Percentiles rank a stretch among this genome's conserved stretches.
Evolutionary conservation across 306 rosid genomes (phyloP).

Genomic region (Dryas alaskensis): DNA sequence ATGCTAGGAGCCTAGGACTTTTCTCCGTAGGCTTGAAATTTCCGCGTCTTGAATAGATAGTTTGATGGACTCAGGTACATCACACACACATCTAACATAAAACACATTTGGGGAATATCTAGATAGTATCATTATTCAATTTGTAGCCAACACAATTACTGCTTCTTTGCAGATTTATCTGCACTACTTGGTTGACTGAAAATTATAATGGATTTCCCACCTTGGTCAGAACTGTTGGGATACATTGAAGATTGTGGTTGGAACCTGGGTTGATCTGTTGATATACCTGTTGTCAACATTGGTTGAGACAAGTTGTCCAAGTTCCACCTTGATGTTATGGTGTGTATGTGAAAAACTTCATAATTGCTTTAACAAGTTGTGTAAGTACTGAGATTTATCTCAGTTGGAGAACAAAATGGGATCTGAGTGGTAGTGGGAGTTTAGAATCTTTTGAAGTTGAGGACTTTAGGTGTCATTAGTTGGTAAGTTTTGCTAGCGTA

Average conservation of each 20-base stretch:
- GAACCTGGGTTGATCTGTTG: neutral
- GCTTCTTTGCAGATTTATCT: neutral
- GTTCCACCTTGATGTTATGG: neutral
- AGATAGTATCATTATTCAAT: neutral
- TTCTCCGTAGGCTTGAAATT: neutral
- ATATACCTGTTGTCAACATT: neutral
- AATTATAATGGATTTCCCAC: neutral
- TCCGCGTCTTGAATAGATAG: neutral
- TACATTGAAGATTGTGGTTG: neutral
- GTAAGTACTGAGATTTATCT: neutral
- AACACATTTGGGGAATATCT: neutral
- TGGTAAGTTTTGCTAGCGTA: neutral
- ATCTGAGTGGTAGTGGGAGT: neutral
- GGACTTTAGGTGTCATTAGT: neutral
- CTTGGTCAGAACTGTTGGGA: neutral
- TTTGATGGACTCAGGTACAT: neutral
- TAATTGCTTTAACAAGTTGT: neutral
- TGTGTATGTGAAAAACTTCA: neutral
- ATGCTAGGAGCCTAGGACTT: neutral
- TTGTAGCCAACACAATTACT: neutral
- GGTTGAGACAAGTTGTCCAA: neutral
- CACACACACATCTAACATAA: neutral
- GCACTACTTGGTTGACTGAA: neutral
- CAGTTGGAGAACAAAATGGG: neutral
- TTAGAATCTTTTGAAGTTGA: neutral